Conservation (phyloP, 306 rosid genomes). For the Castanopsis chinensis region DNA sequence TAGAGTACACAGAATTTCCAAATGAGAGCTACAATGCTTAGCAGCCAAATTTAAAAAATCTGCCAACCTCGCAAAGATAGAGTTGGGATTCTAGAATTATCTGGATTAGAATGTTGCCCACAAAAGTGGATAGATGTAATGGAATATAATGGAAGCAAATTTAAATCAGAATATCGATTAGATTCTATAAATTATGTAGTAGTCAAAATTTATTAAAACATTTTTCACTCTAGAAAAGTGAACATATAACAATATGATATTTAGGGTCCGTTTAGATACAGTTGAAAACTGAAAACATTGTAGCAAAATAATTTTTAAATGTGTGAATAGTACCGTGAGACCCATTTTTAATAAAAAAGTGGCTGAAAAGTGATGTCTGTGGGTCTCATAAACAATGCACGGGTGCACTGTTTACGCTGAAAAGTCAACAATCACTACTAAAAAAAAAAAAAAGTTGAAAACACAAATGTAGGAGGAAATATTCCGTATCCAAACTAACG, state of each 20-base stretch:
- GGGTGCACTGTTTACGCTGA: too few relatives aligned
- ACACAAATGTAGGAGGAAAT: too few relatives aligned
- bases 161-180: neutral
- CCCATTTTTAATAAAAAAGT: too few relatives aligned
- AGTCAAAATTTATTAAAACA: neutral
- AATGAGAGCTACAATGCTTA: neutral
- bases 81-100: neutral
- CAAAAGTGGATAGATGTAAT: neutral
- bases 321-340: too few relatives aligned
- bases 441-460: too few relatives aligned
- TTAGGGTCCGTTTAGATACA: too few relatives aligned
- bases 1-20: neutral
- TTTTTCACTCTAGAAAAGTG: neutral
- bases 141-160: neutral
- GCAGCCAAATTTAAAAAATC: neutral
- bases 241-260: neutral
- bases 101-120: conserved; percentile 2
- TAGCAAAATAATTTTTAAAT: too few relatives aligned
- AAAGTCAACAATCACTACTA: too few relatives aligned
- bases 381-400: too few relatives aligned
- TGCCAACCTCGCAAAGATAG: neutral
- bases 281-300: too few relatives aligned
- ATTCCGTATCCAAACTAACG: too few relatives aligned
- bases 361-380: too few relatives aligned
- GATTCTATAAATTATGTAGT: conserved; percentile 3